Evolutionary conservation across 805 yeast genomes (phyloP), one percentile per base, ranked within the genome.

Genomic region (Myxozyma monticola): DNA sequence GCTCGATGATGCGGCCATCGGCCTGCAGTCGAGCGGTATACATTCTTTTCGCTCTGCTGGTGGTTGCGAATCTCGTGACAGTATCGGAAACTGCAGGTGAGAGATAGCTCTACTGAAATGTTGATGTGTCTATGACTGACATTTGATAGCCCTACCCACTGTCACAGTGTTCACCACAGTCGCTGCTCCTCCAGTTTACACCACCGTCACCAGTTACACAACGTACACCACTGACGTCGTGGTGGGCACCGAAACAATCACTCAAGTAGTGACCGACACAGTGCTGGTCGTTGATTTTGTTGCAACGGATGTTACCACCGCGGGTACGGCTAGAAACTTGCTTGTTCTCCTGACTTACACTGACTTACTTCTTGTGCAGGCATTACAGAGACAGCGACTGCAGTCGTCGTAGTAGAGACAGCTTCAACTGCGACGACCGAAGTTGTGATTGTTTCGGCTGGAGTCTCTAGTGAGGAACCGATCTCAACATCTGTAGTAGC

Each of bases 211-310:
- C 10, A 38, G 46, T 18, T 39, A 40, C 37, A 36, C 45, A 8
- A 36, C 37, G 10, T 38, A 37, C 17, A 42, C 54, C 30, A 45
- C 54, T 24, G 48, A 50, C 18, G 37, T 42, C 21, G 42, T 44
- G 17, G 47, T 40, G 30, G 56, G 56, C 25, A 56, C 59, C n/a
- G 53, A 45, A 9, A 43, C 59, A 6, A 48, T 56, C n/a, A 53
- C 62, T 10, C 38, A 42, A 20, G 54, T 53, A 18, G 45, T 48
- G 9, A 51, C 62, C 35, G 47, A 50, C 29, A 36, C 40, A 41
- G 37, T 50, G 48, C 35, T 43, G 8, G 21, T 38, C 5, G 42
- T 40, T 14, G 26, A 45, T 6, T 36, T 37, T 20, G 37, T 21
- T n/a, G 39, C 36, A 2, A 41, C 37, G 17, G 35, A 20, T 10